Evolutionary conservation across 2,329 filamentous ascomycete genomes (phyloP).

Genomic region (Aspergillus eucalypticola): DNA sequence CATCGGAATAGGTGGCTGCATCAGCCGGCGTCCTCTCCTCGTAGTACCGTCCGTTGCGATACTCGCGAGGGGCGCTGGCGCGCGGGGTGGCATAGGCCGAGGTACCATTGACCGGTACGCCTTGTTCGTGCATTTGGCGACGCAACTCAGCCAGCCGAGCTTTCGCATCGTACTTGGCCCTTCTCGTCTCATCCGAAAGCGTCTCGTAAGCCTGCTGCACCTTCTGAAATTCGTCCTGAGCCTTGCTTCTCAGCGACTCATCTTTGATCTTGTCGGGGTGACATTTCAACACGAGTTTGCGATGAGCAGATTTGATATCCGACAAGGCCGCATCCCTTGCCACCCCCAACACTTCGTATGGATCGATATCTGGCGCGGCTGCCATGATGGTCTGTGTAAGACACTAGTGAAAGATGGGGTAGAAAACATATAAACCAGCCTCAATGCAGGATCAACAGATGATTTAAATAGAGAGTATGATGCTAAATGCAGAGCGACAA

Average conservation of each 20-base stretch:
- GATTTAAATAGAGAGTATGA: slow-evolving; percentile 8
- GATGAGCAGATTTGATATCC: slow-evolving; percentile 76
- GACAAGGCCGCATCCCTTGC: slow-evolving; percentile 67
- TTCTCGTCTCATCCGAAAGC: slow-evolving; percentile 73
- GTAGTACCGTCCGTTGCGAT: slow-evolving; percentile 45
- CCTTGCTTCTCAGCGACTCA: slow-evolving; percentile 70
- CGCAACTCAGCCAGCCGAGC: slow-evolving; percentile 66
- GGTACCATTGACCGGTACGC: slow-evolving; percentile 17
- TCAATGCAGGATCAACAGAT: neutral
- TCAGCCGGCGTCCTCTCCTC: slow-evolving; percentile 46
- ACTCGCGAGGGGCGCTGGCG: slow-evolving; percentile 34
- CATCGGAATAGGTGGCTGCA: slow-evolving; percentile 35
- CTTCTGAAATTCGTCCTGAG: slow-evolving; percentile 84
- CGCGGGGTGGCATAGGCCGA: slow-evolving; percentile 19
- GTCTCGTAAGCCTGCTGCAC: slow-evolving; percentile 93
- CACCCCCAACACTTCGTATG: slow-evolving; percentile 76
- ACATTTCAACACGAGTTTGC: slow-evolving; percentile 82
- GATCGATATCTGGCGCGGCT: slow-evolving; percentile 58
- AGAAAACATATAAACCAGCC: slow-evolving; percentile 22
- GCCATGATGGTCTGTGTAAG: slow-evolving; percentile 30
- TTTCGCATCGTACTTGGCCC: slow-evolving; percentile 76
- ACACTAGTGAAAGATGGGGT: slow-evolving; percentile 9
- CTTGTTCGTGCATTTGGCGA: slow-evolving; percentile 55
- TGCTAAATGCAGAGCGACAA: neutral
- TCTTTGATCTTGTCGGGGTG: slow-evolving; percentile 91